Conservation (phyloP, 2,329 filamentous ascomycete genomes). For the Rhynchosporium graminicola region DNA sequence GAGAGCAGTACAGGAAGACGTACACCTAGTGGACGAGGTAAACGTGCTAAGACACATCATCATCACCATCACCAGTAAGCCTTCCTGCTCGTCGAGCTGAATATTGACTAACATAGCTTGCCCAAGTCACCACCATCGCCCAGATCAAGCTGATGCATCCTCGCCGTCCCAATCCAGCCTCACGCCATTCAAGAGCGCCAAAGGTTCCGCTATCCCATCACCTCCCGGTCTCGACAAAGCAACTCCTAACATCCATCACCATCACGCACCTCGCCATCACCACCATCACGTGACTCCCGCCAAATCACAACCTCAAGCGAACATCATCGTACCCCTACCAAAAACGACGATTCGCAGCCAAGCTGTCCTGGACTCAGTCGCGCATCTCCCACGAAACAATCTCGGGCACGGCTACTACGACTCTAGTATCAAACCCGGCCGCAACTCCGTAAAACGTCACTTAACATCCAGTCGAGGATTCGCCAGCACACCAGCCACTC, state of each 20-base stretch:
- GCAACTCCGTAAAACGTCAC: constrained; percentile 47
- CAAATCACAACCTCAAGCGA: constrained; percentile 35
- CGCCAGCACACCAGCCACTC: constrained; percentile 38
- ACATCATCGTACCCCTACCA: constrained; percentile 57
- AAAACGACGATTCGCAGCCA: constrained; percentile 69
- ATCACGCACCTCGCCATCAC: constrained; percentile 45
- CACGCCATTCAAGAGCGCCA: constrained; percentile 52
- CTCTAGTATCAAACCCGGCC: constrained; percentile 57
- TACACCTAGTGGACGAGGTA: constrained; percentile 60
- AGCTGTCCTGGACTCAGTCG: constrained; percentile 70
- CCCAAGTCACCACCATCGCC: constrained; percentile 54
- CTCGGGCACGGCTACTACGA: constrained; percentile 84
- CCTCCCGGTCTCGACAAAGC: constrained; percentile 43
- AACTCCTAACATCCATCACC: constrained; percentile 34
- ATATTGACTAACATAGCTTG: constrained; percentile 30
- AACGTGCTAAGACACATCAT: constrained; percentile 65
- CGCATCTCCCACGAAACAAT: constrained; percentile 71
- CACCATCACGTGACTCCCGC: constrained; percentile 44
- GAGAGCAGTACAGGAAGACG: constrained; percentile 65
- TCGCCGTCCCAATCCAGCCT: constrained; percentile 47
- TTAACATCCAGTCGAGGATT: constrained; percentile 43
- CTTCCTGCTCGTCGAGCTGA: not conserved
- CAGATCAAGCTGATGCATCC: constrained; percentile 51
- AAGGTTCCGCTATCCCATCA: constrained; percentile 49
- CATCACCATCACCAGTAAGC: constrained; percentile 66